A percentile compares a stretch with the other conserved stretches of the same genome.
Conservation (phyloP, 2,329 filamentous ascomycete genomes). For the Fusarium coffeatum region DNA sequence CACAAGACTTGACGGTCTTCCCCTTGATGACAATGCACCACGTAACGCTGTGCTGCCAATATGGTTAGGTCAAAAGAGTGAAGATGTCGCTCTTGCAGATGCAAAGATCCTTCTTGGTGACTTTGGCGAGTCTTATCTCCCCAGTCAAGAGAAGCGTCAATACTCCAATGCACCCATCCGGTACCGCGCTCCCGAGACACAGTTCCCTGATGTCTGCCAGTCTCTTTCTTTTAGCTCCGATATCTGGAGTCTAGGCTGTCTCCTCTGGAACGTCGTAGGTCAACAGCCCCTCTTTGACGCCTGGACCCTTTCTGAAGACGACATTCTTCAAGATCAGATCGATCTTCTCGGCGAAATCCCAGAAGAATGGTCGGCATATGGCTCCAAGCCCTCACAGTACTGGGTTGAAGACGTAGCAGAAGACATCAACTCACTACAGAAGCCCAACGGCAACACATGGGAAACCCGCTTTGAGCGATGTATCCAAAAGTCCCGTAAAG, state of each 20-base stretch:
- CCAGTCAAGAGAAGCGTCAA: conserved; percentile 23
- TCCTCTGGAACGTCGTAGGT: conserved; percentile 38
- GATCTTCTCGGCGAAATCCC: conserved; percentile 39
- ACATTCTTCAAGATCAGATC: conserved; percentile 35
- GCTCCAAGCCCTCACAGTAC: conserved; percentile 24
- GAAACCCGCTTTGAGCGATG: conserved; percentile 32
- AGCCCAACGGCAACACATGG: conserved; percentile 20
- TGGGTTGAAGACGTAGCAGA: conserved; percentile 29
- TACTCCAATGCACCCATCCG: conserved; percentile 39
- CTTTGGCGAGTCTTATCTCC: conserved; percentile 40
- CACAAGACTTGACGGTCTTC: conserved; percentile 37
- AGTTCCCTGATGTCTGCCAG: conserved; percentile 34
- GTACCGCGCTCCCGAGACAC: conserved; percentile 36
- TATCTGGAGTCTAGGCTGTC: conserved; percentile 41
- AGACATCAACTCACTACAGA: background rate
- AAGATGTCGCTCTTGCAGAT: conserved; percentile 31
- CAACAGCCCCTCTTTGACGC: conserved; percentile 40
- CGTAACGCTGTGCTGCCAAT: conserved; percentile 35
- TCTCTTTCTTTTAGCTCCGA: conserved; percentile 38
- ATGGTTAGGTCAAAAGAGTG: conserved; percentile 38
- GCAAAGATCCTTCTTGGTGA: conserved; percentile 38
- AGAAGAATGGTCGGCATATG: conserved; percentile 35
- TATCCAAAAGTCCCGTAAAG: conserved; percentile 32
- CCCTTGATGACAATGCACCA: conserved; percentile 35
- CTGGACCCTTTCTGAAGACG: conserved; percentile 34